Evolutionary conservation across 352 stramenopile genomes (phyloP), one percentile per base, ranked within the genome.

Genomic region (Globisporangium viniferum): DNA sequence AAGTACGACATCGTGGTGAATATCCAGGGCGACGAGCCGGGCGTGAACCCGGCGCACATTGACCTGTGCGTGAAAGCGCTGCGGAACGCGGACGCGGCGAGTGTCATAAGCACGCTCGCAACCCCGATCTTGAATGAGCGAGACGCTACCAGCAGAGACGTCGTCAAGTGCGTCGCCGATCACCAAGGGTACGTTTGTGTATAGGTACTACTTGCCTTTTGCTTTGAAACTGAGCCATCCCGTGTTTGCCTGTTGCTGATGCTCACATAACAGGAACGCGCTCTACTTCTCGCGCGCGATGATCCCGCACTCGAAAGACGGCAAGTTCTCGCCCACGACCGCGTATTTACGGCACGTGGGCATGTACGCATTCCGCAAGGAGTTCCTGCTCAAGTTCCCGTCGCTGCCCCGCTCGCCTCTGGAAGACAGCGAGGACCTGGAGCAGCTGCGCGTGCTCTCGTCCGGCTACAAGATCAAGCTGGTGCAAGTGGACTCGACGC

Each of bases 221-320:
- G 27, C 54, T 24, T 7, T 18, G 7, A 24, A 10, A 15, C 15
- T 59, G 18, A 59, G 3, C 12, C 29, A 24, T 59, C 24, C 24
- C 53, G 18, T 41, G 0, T 66, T 44, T 49, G 22, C n/a, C 56
- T 20, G 8, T 56, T 53, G 48, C 5, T 8, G 53, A 2, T 51
- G 29, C 35, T 35, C 9, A 29, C 2, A 29, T 2, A 9, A 12
- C 64, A 93, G 85, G 55, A 87, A 95, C 55, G 87, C 89, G 18
- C 72, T 96, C 33, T 96, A 95, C 72, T 96, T 96, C 66, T 96
- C 89, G 12, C 80, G 86, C 55, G 82, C 82, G 5, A 76, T 93
- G 73, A 91, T 95, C 27, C 87, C 89, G 41, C 79, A 90, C 69
- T 89, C 79, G 33, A 95, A 93, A 64, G 76, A 62, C 53, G 84